Evolutionary conservation across 805 yeast genomes (phyloP).

Genomic region (Myxozyma udenii): DNA sequence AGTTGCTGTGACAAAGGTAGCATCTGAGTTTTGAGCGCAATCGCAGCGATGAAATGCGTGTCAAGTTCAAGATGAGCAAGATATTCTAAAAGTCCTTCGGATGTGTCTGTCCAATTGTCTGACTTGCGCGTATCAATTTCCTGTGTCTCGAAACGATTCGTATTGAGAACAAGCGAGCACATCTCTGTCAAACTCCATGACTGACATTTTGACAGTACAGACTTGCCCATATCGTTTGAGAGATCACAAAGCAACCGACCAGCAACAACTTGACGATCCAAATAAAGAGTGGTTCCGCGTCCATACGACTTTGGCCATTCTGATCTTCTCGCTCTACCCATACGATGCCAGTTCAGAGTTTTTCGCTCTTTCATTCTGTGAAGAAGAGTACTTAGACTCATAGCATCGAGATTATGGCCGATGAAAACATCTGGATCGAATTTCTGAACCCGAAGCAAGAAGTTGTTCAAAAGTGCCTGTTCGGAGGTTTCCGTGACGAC

Average conservation of each 20-base stretch:
- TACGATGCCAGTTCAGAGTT: constrained; percentile 70
- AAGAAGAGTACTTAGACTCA: constrained; percentile 72
- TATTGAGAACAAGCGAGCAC: constrained; percentile 74
- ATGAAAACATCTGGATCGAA: constrained; percentile 89
- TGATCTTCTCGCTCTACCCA: constrained; percentile 73
- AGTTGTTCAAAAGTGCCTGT: constrained; percentile 65
- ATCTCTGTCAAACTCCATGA: constrained; percentile 92
- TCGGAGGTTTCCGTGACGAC: constrained; percentile 65
- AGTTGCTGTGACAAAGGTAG: constrained; percentile 85
- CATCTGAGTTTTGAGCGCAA: constrained; percentile 80
- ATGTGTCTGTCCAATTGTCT: constrained; percentile 51
- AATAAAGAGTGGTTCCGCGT: constrained; percentile 50
- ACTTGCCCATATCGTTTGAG: constrained; percentile 91
- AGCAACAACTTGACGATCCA: constrained; percentile 66
- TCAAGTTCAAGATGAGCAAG: constrained; percentile 64
- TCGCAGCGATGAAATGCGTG: constrained; percentile 67
- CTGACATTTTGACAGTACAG: constrained; percentile 85
- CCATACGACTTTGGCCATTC: constrained; percentile 76
- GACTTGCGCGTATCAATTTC: constrained; percentile 62
- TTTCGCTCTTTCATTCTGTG: constrained; percentile 75
- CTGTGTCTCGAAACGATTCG: constrained; percentile 64
- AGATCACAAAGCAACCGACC: constrained; percentile 91
- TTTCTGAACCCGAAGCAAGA: constrained; percentile 66
- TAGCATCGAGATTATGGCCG: constrained; percentile 81
- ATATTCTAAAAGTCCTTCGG: constrained; percentile 63